Base-by-base conservation (phyloP, 2,329 filamentous ascomycete genomes). In the Pyrenophora seminiperda region DNA sequence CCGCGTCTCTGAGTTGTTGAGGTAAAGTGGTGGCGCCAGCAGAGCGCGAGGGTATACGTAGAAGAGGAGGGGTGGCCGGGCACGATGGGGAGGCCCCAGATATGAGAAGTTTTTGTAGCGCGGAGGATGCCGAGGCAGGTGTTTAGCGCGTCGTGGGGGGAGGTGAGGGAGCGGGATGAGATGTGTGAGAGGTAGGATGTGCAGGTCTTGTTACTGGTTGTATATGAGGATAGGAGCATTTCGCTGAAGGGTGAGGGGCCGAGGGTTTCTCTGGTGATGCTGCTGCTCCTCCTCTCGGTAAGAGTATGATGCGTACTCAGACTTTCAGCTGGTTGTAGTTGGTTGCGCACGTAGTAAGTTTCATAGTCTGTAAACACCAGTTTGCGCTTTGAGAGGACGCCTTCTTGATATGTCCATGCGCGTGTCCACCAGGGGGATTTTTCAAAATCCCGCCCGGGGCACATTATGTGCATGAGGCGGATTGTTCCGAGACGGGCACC, bases 341-440 rank as follows among this genome's bases (percentile, higher is more conserved):
- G 5, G 10, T 33, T 33, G 29, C 51, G 51, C 6, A 41, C 40
- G 32, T 47, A 51, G 31, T 39, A 51, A 1, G 43, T 32, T 20
- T 47, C 37, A 2, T 10, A 9, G 20, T 44, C 36, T 1, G 41
- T 54, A n/a, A 54, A 51, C 47, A 22, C 36, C 11, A 54, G 36
- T 10, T 18, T 31, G 9, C 47, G 41, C 11, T 19, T 13, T 3
- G 51, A 51, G 14, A 51, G 46, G 7, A 36, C 19, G 3, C 15
- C 2, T 42, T 54, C 51, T 41, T 54, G 51, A 33, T 39, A 54
- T 1, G 47, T 54, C 51, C 51, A 54, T 13, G 27, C 41, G 7
- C 51, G 36, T 2, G 15, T 41, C 4, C 44, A 30, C 46, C 46
- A 50, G 17, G 31, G 14, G 5, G 31, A 33, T 18, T 44, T 36